Conservation (phyloP, 1,284 basidiomycete genomes). For the Thelephora terrestris region DNA sequence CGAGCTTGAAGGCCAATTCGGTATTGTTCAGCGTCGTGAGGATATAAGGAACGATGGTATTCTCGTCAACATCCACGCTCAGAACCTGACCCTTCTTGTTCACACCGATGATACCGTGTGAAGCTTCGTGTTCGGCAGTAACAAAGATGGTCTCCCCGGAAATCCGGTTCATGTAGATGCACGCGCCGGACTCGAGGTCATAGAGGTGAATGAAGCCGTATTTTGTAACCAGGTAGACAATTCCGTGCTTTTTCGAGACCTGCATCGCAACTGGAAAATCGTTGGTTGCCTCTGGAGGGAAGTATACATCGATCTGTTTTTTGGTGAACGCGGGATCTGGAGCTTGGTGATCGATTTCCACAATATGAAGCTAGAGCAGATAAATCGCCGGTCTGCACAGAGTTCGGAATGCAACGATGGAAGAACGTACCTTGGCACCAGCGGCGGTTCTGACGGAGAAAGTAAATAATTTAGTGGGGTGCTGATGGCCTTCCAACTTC, state of each 20-base stretch:
- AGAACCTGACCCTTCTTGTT: constrained; percentile 99
- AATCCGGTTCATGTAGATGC: constrained; percentile 99
- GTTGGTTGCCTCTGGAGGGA: constrained; percentile 95
- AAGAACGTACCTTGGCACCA: constrained; percentile 75
- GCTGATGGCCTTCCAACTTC: constrained; percentile 79
- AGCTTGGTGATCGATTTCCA: constrained; percentile 95
- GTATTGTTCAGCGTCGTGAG: constrained; percentile 93
- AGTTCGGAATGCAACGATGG: constrained; percentile 7
- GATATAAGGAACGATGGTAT: constrained; percentile 94
- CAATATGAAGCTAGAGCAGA: constrained; percentile 77
- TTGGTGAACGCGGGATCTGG: constrained; percentile 96
- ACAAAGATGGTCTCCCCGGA: constrained; percentile 99
- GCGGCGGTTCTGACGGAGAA: constrained; percentile 94
- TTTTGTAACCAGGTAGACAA: constrained; percentile 97
- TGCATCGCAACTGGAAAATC: constrained; percentile 99
- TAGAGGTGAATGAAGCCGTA: constrained; percentile 99
- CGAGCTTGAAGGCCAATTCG: constrained; percentile 96
- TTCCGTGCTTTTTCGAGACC: constrained; percentile 94
- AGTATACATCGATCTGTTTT: constrained; percentile 99
- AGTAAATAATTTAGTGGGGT: constrained; percentile 86
- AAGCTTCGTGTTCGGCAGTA: constrained; percentile 91
- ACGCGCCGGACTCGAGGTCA: constrained; percentile 96
- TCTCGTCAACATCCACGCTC: constrained; percentile 94
- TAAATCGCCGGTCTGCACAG: constrained; percentile 9
- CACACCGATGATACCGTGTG: constrained; percentile 96